Evolutionary conservation across 768 basidiomycete genomes (phyloP).

Genomic region (Neoboletus subvelutipes): DNA sequence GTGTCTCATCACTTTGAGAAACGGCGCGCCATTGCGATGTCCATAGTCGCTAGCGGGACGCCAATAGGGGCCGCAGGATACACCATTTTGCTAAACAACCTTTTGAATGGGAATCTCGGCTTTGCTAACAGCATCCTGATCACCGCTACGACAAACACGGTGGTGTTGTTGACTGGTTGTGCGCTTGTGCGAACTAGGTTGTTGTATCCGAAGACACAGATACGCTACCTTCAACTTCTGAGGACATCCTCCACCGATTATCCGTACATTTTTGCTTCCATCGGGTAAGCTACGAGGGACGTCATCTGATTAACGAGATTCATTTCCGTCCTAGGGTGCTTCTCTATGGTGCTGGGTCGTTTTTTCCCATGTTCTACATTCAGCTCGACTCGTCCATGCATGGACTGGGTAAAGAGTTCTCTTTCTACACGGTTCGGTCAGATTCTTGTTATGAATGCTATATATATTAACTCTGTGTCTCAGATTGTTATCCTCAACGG

Average conservation of each 20-base stretch:
- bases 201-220: constrained; percentile 19
- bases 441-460: neutral
- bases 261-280: constrained; percentile 25
- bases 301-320: neutral
- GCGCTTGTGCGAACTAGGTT: constrained; percentile 41
- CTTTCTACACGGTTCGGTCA: constrained; percentile 52
- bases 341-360: constrained; percentile 23
- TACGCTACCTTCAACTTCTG: constrained; percentile 20
- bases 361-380: constrained; percentile 43
- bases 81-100: constrained; percentile 32
- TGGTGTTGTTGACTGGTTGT: constrained; percentile 36
- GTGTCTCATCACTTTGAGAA: constrained; percentile 46
- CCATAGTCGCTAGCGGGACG: constrained; percentile 39
- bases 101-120: constrained; percentile 19
- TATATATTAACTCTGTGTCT: neutral
- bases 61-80: constrained; percentile 26
- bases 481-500: constrained; percentile 41
- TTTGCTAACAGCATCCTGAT: constrained; percentile 47
- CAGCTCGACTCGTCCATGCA: constrained; percentile 55
- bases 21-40: constrained; percentile 41
- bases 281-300: constrained; percentile 19
- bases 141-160: constrained; percentile 42
- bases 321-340: constrained; percentile 10
- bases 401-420: constrained; percentile 42
- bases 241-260: constrained; percentile 18